Conservation (phyloP, 2,329 filamentous ascomycete species). For the Purpureocillium takamizusanense region DNA sequence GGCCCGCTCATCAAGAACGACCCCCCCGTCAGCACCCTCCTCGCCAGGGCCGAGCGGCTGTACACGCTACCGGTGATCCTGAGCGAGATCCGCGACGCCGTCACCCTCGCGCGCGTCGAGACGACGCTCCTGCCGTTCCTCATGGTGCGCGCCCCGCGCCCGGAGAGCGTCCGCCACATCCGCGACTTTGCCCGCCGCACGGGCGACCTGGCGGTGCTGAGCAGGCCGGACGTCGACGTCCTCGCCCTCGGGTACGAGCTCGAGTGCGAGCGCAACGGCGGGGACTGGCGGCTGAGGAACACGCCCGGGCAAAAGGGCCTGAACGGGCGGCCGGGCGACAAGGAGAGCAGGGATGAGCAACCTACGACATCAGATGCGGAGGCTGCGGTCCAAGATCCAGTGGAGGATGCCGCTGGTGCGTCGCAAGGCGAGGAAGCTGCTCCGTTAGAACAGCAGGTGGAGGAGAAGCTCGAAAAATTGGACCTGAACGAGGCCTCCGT, state of each 20-base stretch:
- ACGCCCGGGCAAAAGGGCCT: constrained; percentile 70
- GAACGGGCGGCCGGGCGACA: constrained; percentile 48
- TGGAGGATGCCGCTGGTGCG: not conserved
- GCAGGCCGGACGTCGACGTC: constrained; percentile 80
- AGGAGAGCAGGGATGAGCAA: no score
- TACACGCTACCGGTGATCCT: constrained; percentile 82
- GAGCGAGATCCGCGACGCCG: constrained; percentile 78
- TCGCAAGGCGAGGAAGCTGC: constrained; percentile 8
- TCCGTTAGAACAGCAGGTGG: constrained; percentile 13
- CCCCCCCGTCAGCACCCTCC: constrained; percentile 71
- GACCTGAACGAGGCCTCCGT: constrained; percentile 7
- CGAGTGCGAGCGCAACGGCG: constrained; percentile 85
- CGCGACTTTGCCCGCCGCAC: constrained; percentile 81
- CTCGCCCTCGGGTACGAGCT: constrained; percentile 87
- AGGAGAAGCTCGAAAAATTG: constrained; percentile 13
- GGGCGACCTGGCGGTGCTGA: constrained; percentile 81
- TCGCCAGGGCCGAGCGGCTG: constrained; percentile 66
- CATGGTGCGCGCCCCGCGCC: constrained; percentile 62
- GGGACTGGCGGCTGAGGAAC: constrained; percentile 75
- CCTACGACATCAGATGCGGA: constrained; percentile 16
- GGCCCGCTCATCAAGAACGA: constrained; percentile 93
- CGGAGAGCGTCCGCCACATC: constrained; percentile 71
- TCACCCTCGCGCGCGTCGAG: constrained; percentile 71
- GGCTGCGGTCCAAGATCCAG: not conserved
- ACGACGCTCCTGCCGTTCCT: constrained; percentile 81